Base-by-base conservation (phyloP, 192 early-diverging fungal species). In the Coemansia sp. region DNA sequence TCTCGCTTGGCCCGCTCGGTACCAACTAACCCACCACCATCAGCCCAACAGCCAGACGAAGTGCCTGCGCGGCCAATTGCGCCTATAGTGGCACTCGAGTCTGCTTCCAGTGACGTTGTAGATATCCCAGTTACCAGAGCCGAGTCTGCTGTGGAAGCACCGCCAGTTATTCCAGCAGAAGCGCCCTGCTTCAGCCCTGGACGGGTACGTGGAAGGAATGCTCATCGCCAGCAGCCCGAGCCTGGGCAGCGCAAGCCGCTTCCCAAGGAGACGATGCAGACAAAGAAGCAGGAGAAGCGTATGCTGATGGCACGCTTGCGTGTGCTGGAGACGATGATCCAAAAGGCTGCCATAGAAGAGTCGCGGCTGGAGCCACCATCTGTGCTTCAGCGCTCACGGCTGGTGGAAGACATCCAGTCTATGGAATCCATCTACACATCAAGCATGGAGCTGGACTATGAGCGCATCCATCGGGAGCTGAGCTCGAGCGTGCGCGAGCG, bases 251-350 rank as follows among this genome's bases (percentile, higher is more conserved):
- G 72, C 21, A 64, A 36, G 28, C 53, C 61, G 14, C 40, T 62
- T 12, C 61, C 56, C 2, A n/a, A 18, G 9, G 17, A 36, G 45
- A 30, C 45, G 11, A 9, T 18, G 32, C 12, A 58, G 16, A 11
- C 43, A 9, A 51, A 37, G 34, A 42, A 23, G 14, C 51, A 61
- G 11, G 72, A 68, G 34, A 69, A 69, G 50, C 53, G 40, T 14
- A 49, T 66, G 49, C 21, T 66, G 23, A 44, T 76, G 46, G 58
- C 66, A 20, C 62, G 59, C 1, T 42, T 69, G 50, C 73, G 73
- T 21, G 62, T 76, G 36, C 52, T 69, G 11, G 73, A 76, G 41
- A 43, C 47, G n/a, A 69, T 76, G 55, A 62, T 76, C 15, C 73
- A 76, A 32, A 65, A 59, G 46, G 16, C 58, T 3, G 55, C 62